A percentile compares a stretch with the other conserved stretches of the same genome.
phyloP scores from a whole-genome alignment of 2,329 filamentous ascomycete genomes.

The Orbilia brochopaga region DNA sequence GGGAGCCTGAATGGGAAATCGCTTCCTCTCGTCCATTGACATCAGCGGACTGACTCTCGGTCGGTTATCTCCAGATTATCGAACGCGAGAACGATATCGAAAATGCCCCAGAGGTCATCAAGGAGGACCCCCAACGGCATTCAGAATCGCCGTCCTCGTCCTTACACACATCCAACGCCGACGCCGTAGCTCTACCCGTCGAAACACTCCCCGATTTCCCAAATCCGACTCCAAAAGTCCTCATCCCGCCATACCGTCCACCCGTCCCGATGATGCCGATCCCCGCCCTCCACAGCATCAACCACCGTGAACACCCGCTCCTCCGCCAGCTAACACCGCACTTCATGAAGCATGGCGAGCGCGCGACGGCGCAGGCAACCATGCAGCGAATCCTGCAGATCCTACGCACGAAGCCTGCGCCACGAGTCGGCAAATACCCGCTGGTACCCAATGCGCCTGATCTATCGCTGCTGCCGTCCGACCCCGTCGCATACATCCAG shows the following conservation, averaged over 20 bases:
- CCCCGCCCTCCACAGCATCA: conserved; percentile 69
- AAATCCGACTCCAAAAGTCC: conserved; percentile 55
- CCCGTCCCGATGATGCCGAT: conserved; percentile 72
- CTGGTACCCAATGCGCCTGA: conserved; percentile 79
- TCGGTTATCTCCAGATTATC: conserved; percentile 62
- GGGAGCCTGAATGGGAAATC: neutral
- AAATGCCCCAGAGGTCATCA: conserved; percentile 71
- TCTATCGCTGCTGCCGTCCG: conserved; percentile 78
- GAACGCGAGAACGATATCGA: conserved; percentile 69
- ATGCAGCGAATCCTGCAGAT: conserved; percentile 59
- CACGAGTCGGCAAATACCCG: conserved; percentile 72
- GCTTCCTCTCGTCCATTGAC: neutral
- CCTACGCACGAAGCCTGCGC: conserved; percentile 82
- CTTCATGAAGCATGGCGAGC: conserved; percentile 89
- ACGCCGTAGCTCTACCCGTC: conserved; percentile 55
- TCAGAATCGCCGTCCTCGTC: conserved; percentile 2
- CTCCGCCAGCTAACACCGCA: conserved; percentile 86
- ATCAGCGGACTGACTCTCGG: neutral
- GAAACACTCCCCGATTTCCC: conserved; percentile 53
- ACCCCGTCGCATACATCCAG: conserved; percentile 87
- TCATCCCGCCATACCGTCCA: conserved; percentile 66
- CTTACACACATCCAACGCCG: conserved; percentile 38
- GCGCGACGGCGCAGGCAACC: conserved; percentile 78
- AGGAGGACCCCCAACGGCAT: conserved; percentile 62
- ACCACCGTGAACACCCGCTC: conserved; percentile 83